Percentiles rank a stretch among this genome's conserved stretches.
Conservation (phyloP, 805 yeast genomes). For the Zygosaccharomyces pseudorouxii region DNA sequence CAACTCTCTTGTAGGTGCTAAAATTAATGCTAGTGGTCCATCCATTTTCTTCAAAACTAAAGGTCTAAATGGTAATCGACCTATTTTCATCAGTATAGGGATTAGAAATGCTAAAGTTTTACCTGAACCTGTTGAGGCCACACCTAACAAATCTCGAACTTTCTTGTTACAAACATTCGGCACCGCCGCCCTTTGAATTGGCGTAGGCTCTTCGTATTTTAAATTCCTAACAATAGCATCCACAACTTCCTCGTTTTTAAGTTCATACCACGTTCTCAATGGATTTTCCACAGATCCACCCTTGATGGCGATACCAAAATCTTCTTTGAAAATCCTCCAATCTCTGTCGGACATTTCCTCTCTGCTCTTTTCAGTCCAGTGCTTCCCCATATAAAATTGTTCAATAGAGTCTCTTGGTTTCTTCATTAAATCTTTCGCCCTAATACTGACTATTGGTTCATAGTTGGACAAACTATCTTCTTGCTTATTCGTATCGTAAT, state of each 20-base stretch:
- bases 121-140: conserved; percentile 97
- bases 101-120: conserved; percentile 80
- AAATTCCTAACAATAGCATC: conserved; percentile 37
- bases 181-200: conserved; percentile 85
- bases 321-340: conserved; percentile 85
- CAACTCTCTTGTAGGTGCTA: conserved; percentile 92
- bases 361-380: conserved; percentile 67
- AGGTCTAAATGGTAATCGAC: conserved; percentile 44
- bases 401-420: conserved; percentile 14
- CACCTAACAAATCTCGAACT: conserved; percentile 68
- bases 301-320: conserved; percentile 58
- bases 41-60: conserved; percentile 43
- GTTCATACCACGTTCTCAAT: conserved; percentile 69
- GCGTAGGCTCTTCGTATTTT: conserved; percentile 68
- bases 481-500: conserved; percentile 61
- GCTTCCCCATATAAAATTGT: conserved; percentile 27
- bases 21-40: conserved; percentile 68
- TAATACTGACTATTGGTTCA: conserved; percentile 39
- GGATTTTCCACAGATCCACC: conserved; percentile 48
- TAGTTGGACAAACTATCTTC: conserved; percentile 59
- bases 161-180: conserved; percentile 52
- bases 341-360: conserved; percentile 72
- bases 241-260: conserved; percentile 44
- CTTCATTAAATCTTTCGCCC: conserved; percentile 16
- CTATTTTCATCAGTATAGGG: conserved; percentile 60